These are phyloP conservation scores for Phytophthora lateralis DNA, from an alignment of 352 stramenopile genomes.

Conservation along the genomic window DNA sequence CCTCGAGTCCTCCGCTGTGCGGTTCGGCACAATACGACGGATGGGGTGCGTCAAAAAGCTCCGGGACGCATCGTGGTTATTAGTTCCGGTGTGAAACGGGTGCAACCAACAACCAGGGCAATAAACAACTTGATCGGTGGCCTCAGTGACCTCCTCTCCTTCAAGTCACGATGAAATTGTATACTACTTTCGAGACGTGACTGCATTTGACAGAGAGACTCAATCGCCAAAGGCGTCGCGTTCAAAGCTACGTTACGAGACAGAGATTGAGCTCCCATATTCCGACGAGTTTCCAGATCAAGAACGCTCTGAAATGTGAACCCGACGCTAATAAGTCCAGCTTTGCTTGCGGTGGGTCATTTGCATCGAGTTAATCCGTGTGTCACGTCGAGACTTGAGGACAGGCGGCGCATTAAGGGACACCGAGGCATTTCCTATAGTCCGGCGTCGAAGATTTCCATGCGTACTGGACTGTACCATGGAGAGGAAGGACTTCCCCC, in stretches of 20 bases:
- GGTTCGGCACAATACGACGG: background rate
- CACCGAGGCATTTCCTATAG: background rate
- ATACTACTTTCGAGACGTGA: background rate
- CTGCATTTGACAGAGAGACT: background rate
- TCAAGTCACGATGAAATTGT: background rate
- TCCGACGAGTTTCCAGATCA: background rate
- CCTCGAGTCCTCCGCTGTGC: background rate
- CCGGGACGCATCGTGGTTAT: background rate
- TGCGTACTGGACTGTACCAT: constrained; percentile 6
- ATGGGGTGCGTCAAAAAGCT: background rate
- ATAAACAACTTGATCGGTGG: background rate
- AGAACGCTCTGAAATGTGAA: constrained; percentile 28
- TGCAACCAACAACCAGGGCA: too few species aligned
- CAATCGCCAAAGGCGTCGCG: too few species aligned
- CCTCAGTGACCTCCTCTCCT: background rate
- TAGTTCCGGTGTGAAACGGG: constrained; percentile 5
- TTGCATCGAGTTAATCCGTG: constrained; percentile 14
- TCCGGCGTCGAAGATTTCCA: constrained; percentile 10
- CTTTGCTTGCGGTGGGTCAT: constrained; percentile 8
- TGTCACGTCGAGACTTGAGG: constrained; percentile 29
- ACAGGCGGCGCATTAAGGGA: constrained; percentile 20
- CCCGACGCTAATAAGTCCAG: constrained; percentile 23
- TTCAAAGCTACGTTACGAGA: too few species aligned
- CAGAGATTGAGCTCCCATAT: too few species aligned
- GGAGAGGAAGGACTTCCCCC: background rate